Conservation (phyloP, 2,329 filamentous ascomycete genomes). For the Epichloe glyceriae region DNA sequence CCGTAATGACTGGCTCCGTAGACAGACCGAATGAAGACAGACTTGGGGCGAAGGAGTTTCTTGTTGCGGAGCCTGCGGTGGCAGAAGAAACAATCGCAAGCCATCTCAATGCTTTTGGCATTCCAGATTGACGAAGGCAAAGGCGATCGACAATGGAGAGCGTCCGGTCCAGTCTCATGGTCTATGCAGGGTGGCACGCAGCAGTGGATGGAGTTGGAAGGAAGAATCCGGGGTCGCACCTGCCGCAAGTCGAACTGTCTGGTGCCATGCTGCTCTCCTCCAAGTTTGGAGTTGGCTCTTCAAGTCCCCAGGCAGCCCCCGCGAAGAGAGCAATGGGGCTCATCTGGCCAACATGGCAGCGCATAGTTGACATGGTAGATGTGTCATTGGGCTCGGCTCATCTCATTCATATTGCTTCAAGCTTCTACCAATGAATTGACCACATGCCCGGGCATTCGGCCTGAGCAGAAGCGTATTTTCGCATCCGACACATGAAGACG, state of each 20-base stretch:
- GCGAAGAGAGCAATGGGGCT: neutral
- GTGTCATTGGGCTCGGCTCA: too few relatives aligned
- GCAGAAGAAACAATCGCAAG: conserved; percentile 1
- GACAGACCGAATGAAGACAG: neutral
- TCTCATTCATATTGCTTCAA: too few relatives aligned
- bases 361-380: too few relatives aligned
- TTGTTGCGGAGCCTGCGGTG: neutral
- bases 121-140: neutral
- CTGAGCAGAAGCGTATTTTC: too few relatives aligned
- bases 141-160: neutral
- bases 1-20: neutral
- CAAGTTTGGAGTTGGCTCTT: neutral
- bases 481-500: too few relatives aligned
- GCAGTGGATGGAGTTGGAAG: neutral
- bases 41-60: neutral
- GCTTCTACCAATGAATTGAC: too few relatives aligned
- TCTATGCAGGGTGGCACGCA: neutral
- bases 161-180: neutral
- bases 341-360: too few relatives aligned
- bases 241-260: neutral
- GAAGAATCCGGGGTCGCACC: neutral
- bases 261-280: neutral
- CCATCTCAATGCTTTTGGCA: neutral
- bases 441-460: too few relatives aligned
- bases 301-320: neutral